Base-by-base conservation (phyloP, 2,329 filamentous ascomycete species). In the Aphanoascus verrucosus region DNA sequence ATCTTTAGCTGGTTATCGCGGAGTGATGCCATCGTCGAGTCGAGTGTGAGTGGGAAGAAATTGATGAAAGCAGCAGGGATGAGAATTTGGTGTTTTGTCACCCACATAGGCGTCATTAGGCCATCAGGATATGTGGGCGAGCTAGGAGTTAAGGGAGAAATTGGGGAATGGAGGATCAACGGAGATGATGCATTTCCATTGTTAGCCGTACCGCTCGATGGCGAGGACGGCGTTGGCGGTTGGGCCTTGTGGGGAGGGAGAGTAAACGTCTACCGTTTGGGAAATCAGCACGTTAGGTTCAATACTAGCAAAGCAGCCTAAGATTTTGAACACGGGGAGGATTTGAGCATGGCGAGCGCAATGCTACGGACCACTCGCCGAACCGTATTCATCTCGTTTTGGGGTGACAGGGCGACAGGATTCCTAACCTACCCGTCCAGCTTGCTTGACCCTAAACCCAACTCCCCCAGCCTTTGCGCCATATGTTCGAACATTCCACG, bases 71-170 rank as follows among this genome's bases (percentile, higher is more conserved):
- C 78, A 57, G 88, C 86, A 1, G 91, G 91, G 19, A 97, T 77
- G 15, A 88, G 75, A 49, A 85, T 76, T 64, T 95, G 90, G 66
- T 97, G 91, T 67, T 97, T 98, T 56, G 81, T 80, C 52, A 94
- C 76, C 91, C 91, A 98, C 56, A 80, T 71, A 17, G 84, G 78
- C 56, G 89, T 82, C 66, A 96, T 82, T 55, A 96, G 74, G 3
- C 91, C 93, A 70, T 97, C 93, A 6, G 91, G 90, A 65, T 93
- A 97, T 2, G 94, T 77, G 1, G 82, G 76, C 6, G 91, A 95
- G 6, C 78, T 79, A 2, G 90, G 89, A 38, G 86, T 93, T 31
- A 97, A 76, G 0, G 91, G 93, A 1, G 93, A 97, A 60, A 95
- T 82, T 1, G 90, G 88, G 11, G 93, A 97, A 68, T 97, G 91